Evolutionary conservation across 108 stramenopile species (phyloP).

Genomic region (Skeletonema costatum): DNA sequence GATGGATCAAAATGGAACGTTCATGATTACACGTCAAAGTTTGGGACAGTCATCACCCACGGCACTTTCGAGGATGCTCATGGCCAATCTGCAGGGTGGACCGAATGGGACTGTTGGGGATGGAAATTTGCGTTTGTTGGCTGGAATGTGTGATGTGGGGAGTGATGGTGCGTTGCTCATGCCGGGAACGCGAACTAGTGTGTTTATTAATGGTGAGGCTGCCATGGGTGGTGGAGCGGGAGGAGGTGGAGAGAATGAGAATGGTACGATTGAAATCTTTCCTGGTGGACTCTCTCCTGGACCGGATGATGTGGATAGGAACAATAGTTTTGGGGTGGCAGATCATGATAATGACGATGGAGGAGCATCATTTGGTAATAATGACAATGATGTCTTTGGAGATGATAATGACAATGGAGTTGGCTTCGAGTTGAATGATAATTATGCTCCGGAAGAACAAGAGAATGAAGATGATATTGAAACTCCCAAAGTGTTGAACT

Average conservation of each 20-base stretch:
- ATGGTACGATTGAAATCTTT: constrained; percentile 31
- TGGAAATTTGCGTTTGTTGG: constrained; percentile 24
- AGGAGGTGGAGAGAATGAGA: constrained; percentile 13
- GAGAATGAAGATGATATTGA: constrained; percentile 36
- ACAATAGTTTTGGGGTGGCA: constrained; percentile 1
- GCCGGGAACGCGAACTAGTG: constrained; percentile 44
- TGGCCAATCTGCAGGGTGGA: constrained; percentile 35
- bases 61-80: constrained; percentile 27
- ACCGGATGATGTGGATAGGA: not conserved
- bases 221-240: not conserved
- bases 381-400: constrained; percentile 13
- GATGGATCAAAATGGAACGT: constrained; percentile 33
- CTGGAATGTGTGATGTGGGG: constrained; percentile 52
- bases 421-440: constrained; percentile 42
- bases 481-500: constrained; percentile 5
- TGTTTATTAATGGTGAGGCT: constrained; percentile 22
- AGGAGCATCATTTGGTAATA: constrained; percentile 36
- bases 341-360: constrained; percentile 36
- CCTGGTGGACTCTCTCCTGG: constrained; percentile 33
- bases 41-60: constrained; percentile 21
- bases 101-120: constrained; percentile 5
- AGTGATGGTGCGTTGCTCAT: constrained; percentile 57
- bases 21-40: constrained; percentile 22
- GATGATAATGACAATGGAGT: constrained; percentile 11
- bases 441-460: constrained; percentile 4